Evolutionary conservation across 169 alveolate genomes (phyloP), one percentile per base, ranked within the genome.

Genomic region (Eimeria sp.): DNA sequence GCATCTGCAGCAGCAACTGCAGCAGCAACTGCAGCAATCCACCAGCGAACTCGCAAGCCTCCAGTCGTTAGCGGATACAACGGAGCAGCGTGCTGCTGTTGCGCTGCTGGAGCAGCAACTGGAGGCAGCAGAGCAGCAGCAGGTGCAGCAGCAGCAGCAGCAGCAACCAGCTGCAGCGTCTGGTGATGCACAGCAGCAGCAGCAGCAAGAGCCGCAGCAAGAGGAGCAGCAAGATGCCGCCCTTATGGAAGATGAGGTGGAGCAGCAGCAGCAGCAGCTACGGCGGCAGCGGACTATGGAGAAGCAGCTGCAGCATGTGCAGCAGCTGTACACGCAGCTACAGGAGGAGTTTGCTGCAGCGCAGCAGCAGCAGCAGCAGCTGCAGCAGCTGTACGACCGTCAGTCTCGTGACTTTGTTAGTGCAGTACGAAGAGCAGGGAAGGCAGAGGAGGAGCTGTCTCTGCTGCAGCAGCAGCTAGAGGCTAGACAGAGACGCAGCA

Each of bases 381-480:
- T 83, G 91, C 91, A 83, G 91, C 91, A 83, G 75, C 91, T 83
- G 75, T 83, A 83, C 43, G 91, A 57, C 4, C 57, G 75, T n/a
- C 91, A 83, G 76, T 83, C 91, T 4, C 54, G 16, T 6, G 91
- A 83, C 34, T 67, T 83, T 27, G 58, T 83, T 18, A 43, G 22
- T 27, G 91, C 91, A 3, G 91, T 83, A 3, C 91, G 75, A 0
- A 61, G 91, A n/a, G 91, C 91, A 3, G 75, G 76, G 57, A 63
- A 54, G 34, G 91, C 91, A 43, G 91, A 83, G 57, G 91, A 27
- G 30, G 91, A 83, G 91, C 72, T 27, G 91, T 76, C 43, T 54
- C 91, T 83, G 91, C 91, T 83, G 91, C 91, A 83, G 91, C 91
- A 83, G 91, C 91, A 83, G 57, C 91, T 83, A 34, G 76, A 83